Evolutionary conservation across 495 filamentous ascomycete genomes (phyloP).

Genomic region (Thermochaetoides thermophila): DNA sequence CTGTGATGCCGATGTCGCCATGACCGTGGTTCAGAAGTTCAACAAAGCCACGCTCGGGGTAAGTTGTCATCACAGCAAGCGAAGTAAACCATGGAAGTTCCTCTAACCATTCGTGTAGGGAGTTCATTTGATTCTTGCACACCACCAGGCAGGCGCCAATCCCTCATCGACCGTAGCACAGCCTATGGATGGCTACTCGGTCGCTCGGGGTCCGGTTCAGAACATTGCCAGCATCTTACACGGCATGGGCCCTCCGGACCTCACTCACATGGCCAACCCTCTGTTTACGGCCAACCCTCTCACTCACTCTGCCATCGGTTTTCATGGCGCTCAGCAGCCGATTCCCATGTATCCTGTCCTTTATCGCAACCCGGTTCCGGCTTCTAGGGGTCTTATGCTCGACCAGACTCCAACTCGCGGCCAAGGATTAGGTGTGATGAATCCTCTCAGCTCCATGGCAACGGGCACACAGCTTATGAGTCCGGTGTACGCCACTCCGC

Average conservation of each 20-base stretch:
- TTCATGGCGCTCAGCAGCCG: slow-evolving; percentile 10
- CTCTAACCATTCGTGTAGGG: slow-evolving; percentile 7
- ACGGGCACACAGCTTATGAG: slow-evolving; percentile 11
- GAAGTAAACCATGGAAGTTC: too few relatives aligned
- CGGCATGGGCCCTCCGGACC: slow-evolving; percentile 5
- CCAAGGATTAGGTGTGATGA: slow-evolving; percentile 9
- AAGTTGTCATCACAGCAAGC: too few relatives aligned
- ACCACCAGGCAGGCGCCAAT: too few relatives aligned
- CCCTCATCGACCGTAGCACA: too few relatives aligned
- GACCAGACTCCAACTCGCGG: slow-evolving; percentile 23
- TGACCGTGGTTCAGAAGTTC: slow-evolving; percentile 21
- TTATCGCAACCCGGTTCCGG: slow-evolving; percentile 14
- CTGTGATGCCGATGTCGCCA: slow-evolving; percentile 30
- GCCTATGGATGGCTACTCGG: too few relatives aligned
- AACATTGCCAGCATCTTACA: slow-evolving; percentile 10
- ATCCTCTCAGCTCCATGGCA: slow-evolving; percentile 13
- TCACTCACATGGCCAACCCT: slow-evolving; percentile 3
- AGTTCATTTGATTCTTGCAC: slow-evolving; percentile 9
- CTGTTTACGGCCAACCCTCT: slow-evolving; percentile 1
- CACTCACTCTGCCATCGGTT: slow-evolving; percentile 5
- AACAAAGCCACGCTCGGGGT: slow-evolving; percentile 36
- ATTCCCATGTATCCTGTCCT: slow-evolving; percentile 22
- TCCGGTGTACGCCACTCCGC: slow-evolving; percentile 18
- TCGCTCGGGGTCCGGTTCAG: slow-evolving; percentile 1
- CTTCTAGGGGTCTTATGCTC: slow-evolving; percentile 17